These are phyloP conservation scores for Borealophlyctis nickersoniae DNA, from an alignment of 192 early-diverging fungal genomes.

Conservation along the genomic window DNA sequence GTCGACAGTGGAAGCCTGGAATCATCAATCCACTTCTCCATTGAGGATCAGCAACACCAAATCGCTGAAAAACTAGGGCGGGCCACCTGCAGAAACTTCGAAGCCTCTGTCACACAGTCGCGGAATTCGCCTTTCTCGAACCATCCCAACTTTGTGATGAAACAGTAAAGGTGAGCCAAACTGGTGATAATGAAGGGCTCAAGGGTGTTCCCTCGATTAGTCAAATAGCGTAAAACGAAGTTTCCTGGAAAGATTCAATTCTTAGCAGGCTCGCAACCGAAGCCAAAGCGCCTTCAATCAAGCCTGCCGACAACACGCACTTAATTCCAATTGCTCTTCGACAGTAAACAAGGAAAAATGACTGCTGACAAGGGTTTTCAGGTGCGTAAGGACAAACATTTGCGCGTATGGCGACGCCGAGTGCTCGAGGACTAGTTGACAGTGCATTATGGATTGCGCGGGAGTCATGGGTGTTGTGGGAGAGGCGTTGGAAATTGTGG, in stretches of 20 bases:
- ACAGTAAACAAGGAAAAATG: slow-evolving; percentile 55
- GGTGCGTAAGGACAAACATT: slow-evolving; percentile 56
- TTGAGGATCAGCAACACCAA: no score
- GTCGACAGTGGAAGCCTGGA: no score
- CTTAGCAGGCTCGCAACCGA: no score
- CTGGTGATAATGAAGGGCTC: slow-evolving; percentile 54
- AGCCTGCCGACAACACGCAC: slow-evolving; percentile 38
- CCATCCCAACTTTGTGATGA: slow-evolving; percentile 71
- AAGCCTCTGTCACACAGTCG: slow-evolving; percentile 36
- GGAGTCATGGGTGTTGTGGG: slow-evolving; percentile 45
- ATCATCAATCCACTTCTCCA: no score
- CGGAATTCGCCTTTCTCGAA: slow-evolving; percentile 67
- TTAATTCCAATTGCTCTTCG: slow-evolving; percentile 49
- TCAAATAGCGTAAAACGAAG: slow-evolving; percentile 57
- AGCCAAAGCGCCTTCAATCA: no score
- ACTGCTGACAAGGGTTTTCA: slow-evolving; percentile 56
- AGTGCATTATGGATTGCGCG: slow-evolving; percentile 54
- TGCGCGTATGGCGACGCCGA: slow-evolving; percentile 66
- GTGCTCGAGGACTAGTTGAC: slow-evolving; percentile 55
- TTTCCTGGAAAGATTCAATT: slow-evolving; percentile 49
- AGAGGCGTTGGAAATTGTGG: slow-evolving; percentile 37
- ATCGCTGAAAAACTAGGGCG: no score
- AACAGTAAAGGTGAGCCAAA: slow-evolving; percentile 58
- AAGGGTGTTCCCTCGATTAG: slow-evolving; percentile 7
- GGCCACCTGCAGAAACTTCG: slow-evolving; percentile 26